These are phyloP conservation scores for Phytophthora pini DNA, from an alignment of 352 stramenopile species.

Conservation along the genomic window DNA sequence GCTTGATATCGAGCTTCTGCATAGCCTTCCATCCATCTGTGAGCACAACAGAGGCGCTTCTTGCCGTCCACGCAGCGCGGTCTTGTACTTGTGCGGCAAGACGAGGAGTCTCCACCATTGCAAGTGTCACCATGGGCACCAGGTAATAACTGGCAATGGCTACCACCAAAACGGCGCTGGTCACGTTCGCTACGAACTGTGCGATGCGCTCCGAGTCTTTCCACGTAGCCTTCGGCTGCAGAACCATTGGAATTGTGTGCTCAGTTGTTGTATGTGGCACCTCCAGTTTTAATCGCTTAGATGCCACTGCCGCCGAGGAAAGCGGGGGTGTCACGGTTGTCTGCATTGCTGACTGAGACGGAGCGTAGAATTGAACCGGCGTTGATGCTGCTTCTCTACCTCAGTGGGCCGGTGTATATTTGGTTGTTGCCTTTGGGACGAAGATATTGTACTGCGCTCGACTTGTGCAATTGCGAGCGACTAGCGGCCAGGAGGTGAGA, in stretches of 20 bases:
- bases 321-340: slow-evolving; percentile 3
- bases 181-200: slow-evolving; percentile 73
- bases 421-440: too few relatives aligned
- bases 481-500: slow-evolving; percentile 13
- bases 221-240: slow-evolving; percentile 49
- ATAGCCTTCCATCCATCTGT: slow-evolving; percentile 37
- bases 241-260: slow-evolving; percentile 10
- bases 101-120: slow-evolving; percentile 45
- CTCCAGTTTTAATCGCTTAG: slow-evolving; percentile 20
- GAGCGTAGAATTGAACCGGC: slow-evolving; percentile 14
- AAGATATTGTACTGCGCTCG: background rate
- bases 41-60: slow-evolving; percentile 34
- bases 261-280: slow-evolving; percentile 23
- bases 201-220: slow-evolving; percentile 72
- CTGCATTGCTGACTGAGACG: slow-evolving; percentile 22
- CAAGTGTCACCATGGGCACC: slow-evolving; percentile 36
- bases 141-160: slow-evolving; percentile 55
- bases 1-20: slow-evolving; percentile 30
- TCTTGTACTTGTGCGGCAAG: slow-evolving; percentile 33
- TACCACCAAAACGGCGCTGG: slow-evolving; percentile 61
- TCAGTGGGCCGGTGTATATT: background rate
- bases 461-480: slow-evolving; percentile 19
- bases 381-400: slow-evolving; percentile 9
- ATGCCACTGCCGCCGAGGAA: background rate
- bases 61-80: slow-evolving; percentile 26